A percentile compares a stretch with the other conserved stretches of the same genome.
Conservation (phyloP, 2,329 filamentous ascomycete genomes). For the Fusarium mangiferae region DNA sequence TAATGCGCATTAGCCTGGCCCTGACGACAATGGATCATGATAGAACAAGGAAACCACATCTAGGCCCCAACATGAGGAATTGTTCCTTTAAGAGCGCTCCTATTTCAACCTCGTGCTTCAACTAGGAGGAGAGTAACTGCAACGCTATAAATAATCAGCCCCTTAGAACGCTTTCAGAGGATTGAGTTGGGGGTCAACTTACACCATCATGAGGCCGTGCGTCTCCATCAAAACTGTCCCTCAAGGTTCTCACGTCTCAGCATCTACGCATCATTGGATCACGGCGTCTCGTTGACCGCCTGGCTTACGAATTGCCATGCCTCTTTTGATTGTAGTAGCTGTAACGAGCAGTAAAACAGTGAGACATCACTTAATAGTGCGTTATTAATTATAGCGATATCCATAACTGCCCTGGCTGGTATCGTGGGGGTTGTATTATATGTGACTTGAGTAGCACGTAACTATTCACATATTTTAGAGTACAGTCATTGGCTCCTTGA, state of each 20-base stretch:
- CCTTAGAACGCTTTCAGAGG: neutral
- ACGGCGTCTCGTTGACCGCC: conserved; percentile 26
- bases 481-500: neutral
- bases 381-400: conserved; percentile 1
- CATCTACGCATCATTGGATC: conserved; percentile 31
- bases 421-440: neutral
- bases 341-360: neutral
- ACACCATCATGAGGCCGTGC: conserved; percentile 22
- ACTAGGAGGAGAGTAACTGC: neutral
- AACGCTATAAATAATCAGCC: neutral
- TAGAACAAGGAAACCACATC: neutral
- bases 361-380: conserved; percentile 7
- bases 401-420: neutral
- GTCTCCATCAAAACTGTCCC: conserved; percentile 34
- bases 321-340: conserved; percentile 1
- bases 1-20: neutral
- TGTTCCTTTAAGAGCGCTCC: neutral
- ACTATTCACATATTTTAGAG: neutral
- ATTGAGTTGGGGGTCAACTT: conserved; percentile 26
- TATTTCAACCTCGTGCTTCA: conserved; percentile 1
- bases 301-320: conserved; percentile 27
- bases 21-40: neutral
- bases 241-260: conserved; percentile 43
- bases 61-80: neutral
- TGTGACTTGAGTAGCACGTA: neutral